Evolutionary conservation across 2,329 filamentous ascomycete species (phyloP), one percentile per base, ranked within the genome.

Genomic region (Neoascochyta sp.): DNA sequence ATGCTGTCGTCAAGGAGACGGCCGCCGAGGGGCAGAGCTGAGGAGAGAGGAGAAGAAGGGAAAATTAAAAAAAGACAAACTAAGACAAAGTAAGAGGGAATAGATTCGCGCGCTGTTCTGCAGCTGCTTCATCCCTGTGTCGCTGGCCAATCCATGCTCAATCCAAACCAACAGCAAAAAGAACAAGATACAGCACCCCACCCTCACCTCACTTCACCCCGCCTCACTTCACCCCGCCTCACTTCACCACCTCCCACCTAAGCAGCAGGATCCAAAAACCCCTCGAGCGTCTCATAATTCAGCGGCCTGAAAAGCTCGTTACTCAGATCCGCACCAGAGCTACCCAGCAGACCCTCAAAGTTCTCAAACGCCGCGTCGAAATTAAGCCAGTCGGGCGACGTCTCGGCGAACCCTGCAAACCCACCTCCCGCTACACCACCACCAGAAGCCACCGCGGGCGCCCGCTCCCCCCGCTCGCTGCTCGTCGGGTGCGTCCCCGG

Each of bases 1-100:
- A 93, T 64, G 86, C 86, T 3, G 83, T 82, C 65, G 70, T 92
- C 24, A 70, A 54, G 37, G 52, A 57, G 41, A 47, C 46, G 29
- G 43, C 26, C 9, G 32, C 33, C 3, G 35, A 36, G 13, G 41
- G 41, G 11, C 39, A 50, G 32, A 49, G 38, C 17, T 50, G 29
- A 28, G 22, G 7, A 10, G 11, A 9, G 4, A 14, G 10, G 7
- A 15, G 7, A 14, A 6, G 15, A 26, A 26, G 24, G 9, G 22
- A 24, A 24, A 24, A 13, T 12, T 24, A 20, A 20, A 10, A 10
- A 20, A 20, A 20, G 10, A 20, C 18, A 20, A 20, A 20, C 10
- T 10, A 20, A 20, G n/a, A n/a, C n/a, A 20, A 20, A 20, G 18
- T 20, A 20, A 20, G 7, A 7, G 18, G 18, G 10, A 20, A 20